phyloP scores from a whole-genome alignment of 441 rosid genomes.

The Sinapis alba region DNA sequence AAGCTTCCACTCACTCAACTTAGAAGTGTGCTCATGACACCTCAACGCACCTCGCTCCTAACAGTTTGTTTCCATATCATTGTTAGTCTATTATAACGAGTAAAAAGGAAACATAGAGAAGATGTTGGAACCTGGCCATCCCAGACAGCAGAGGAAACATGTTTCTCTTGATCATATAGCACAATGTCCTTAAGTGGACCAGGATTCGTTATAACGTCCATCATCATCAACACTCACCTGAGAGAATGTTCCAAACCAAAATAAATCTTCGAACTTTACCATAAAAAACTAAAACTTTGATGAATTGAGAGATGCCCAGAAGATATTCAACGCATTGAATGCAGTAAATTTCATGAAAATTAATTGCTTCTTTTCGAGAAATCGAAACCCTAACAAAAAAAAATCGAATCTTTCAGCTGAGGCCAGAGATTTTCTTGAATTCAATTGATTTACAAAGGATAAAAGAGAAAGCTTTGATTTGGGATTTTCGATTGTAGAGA shows the following conservation, averaged over 20 bases:
- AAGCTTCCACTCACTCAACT: slow-evolving; percentile 94
- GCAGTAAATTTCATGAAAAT: not conserved
- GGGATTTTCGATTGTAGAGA: not conserved
- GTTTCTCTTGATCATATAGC: slow-evolving; percentile 93
- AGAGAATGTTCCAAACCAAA: not conserved
- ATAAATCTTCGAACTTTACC: slow-evolving; percentile 21
- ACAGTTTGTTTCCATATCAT: slow-evolving; percentile 23
- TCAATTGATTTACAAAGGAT: not conserved
- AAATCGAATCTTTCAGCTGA: not conserved
- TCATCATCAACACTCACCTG: slow-evolving; percentile 36
- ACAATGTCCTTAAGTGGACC: slow-evolving; percentile 77
- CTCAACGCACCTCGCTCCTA: slow-evolving; percentile 98
- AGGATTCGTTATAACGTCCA: slow-evolving; percentile 64
- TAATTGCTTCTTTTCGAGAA: not conserved
- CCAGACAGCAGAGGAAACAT: slow-evolving; percentile 97
- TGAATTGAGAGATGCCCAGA: slow-evolving; percentile 12
- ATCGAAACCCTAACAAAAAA: slow-evolving; percentile 35
- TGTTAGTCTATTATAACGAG: slow-evolving; percentile 5
- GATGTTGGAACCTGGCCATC: slow-evolving; percentile 82
- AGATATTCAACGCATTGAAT: not conserved
- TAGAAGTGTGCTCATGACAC: slow-evolving; percentile 98
- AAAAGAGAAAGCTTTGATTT: not conserved
- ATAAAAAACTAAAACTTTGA: not conserved
- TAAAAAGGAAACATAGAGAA: not conserved
- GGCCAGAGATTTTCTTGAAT: not conserved